Evolutionary conservation across 208 protist genomes (phyloP).

Genomic region (Wallacemonas sp.): DNA sequence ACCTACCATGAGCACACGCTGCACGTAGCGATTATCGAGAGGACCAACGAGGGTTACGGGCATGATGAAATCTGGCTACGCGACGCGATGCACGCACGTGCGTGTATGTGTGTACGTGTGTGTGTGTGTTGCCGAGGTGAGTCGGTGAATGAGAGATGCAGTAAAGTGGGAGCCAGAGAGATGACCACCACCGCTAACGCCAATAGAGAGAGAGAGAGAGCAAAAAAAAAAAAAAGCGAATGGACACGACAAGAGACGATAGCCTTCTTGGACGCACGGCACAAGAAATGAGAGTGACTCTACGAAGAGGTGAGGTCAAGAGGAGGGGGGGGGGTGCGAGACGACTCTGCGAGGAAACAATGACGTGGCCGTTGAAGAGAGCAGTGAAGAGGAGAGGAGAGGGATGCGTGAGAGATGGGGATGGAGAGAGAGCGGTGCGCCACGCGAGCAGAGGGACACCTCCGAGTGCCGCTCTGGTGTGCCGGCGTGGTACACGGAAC

Average conservation of each 20-base stretch:
- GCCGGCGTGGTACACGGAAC: too few relatives aligned
- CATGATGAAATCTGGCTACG: too few relatives aligned
- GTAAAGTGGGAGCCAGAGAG: too few relatives aligned
- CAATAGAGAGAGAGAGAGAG: too few relatives aligned
- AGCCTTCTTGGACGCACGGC: background rate
- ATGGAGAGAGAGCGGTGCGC: too few relatives aligned
- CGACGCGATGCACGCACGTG: background rate
- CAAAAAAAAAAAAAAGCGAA: conserved; percentile 11
- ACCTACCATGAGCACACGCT: conserved; percentile 64
- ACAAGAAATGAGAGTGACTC: background rate
- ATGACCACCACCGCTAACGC: too few relatives aligned
- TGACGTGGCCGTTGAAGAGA: background rate
- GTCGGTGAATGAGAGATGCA: too few relatives aligned
- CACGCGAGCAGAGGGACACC: too few relatives aligned
- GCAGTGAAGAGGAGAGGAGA: background rate
- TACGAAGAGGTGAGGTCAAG: background rate
- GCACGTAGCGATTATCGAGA: conserved; percentile 41
- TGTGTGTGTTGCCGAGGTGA: too few relatives aligned
- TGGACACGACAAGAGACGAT: background rate
- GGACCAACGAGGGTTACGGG: conserved; percentile 61
- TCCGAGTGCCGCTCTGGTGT: too few relatives aligned
- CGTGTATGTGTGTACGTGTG: background rate
- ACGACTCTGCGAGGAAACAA: background rate
- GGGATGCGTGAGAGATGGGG: background rate
- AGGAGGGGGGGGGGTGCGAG: background rate